Evolutionary conservation across 306 rosid species (phyloP).

Genomic region (Prunus mongolica): DNA sequence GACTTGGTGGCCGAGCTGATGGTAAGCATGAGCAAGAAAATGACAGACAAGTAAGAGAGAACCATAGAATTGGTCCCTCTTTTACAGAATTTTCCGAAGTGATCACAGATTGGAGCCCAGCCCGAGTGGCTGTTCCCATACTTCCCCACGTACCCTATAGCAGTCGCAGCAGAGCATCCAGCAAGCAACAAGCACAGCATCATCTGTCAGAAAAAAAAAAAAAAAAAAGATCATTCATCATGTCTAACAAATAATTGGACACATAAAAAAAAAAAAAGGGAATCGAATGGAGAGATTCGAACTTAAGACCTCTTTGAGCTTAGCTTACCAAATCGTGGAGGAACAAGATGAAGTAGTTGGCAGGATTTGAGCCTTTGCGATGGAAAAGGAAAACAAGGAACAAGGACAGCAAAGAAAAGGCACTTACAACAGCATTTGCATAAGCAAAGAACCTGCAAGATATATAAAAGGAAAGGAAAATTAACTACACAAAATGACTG

Average conservation of each 20-base stretch:
- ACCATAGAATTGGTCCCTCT: slow-evolving; percentile 24
- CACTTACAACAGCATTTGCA: slow-evolving; percentile 47
- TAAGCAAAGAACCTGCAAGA: slow-evolving; percentile 43
- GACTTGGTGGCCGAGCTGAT: slow-evolving; percentile 34
- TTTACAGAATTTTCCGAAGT: slow-evolving; percentile 36
- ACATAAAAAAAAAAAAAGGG: too few relatives aligned
- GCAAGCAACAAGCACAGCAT: slow-evolving; percentile 29
- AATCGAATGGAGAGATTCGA: background rate
- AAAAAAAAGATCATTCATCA: background rate
- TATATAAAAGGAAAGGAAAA: background rate
- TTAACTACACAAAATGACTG: background rate
- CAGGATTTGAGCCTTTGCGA: slow-evolving; percentile 21
- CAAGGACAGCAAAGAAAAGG: slow-evolving; percentile 26
- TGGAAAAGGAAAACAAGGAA: slow-evolving; percentile 17
- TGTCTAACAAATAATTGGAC: background rate
- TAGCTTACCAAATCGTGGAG: slow-evolving; percentile 52
- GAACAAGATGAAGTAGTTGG: slow-evolving; percentile 37
- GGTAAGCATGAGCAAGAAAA: slow-evolving; percentile 36
- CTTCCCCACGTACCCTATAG: slow-evolving; percentile 46
- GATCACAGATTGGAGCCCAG: slow-evolving; percentile 50
- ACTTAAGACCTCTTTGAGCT: background rate
- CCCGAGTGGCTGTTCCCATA: slow-evolving; percentile 47
- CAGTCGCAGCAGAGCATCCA: slow-evolving; percentile 50
- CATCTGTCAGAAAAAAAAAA: slow-evolving; percentile 17
- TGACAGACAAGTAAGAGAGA: slow-evolving; percentile 41